Evolutionary conservation across 768 basidiomycete species (phyloP).

Genomic region (Lentinus brumalis): DNA sequence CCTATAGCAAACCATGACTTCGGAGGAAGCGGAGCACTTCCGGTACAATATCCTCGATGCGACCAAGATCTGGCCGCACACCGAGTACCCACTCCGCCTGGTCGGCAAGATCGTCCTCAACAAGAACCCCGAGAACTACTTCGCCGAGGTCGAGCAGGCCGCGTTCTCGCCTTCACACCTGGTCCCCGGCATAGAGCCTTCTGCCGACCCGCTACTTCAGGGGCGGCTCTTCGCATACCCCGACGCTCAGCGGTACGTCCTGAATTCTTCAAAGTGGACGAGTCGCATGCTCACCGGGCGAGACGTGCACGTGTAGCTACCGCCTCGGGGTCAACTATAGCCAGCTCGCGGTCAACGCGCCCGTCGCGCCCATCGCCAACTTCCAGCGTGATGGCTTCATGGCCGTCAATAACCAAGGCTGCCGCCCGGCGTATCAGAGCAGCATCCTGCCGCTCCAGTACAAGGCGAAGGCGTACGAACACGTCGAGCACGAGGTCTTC

Average conservation of each 20-base stretch:
- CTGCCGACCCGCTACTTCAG: conserved; percentile 91
- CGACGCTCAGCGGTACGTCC: conserved; percentile 57
- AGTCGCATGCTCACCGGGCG: no score
- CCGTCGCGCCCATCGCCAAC: conserved; percentile 73
- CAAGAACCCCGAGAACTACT: conserved; percentile 84
- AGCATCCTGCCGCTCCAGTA: conserved; percentile 67
- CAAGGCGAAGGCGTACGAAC: conserved; percentile 43
- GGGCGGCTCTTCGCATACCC: conserved; percentile 95
- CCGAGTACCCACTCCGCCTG: conserved; percentile 81
- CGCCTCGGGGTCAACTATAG: conserved; percentile 81
- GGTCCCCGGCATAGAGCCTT: conserved; percentile 86
- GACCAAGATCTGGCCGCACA: conserved; percentile 91
- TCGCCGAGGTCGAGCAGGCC: conserved; percentile 90
- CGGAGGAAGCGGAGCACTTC: conserved; percentile 87
- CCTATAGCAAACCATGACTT: conserved; percentile 82
- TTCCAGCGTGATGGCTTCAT: conserved; percentile 88
- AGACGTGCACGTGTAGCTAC: conserved; percentile 36
- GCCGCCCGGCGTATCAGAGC: conserved; percentile 87
- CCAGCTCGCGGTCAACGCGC: conserved; percentile 87
- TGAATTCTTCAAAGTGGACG: no score
- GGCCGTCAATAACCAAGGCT: conserved; percentile 77
- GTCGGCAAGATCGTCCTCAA: conserved; percentile 85
- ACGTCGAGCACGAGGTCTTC: conserved; percentile 71
- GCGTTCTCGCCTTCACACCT: conserved; percentile 91
- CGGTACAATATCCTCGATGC: conserved; percentile 89